These are phyloP conservation scores for Eucalyptus sp. DNA, from an alignment of 345 rosid species.

Conservation along the genomic window DNA sequence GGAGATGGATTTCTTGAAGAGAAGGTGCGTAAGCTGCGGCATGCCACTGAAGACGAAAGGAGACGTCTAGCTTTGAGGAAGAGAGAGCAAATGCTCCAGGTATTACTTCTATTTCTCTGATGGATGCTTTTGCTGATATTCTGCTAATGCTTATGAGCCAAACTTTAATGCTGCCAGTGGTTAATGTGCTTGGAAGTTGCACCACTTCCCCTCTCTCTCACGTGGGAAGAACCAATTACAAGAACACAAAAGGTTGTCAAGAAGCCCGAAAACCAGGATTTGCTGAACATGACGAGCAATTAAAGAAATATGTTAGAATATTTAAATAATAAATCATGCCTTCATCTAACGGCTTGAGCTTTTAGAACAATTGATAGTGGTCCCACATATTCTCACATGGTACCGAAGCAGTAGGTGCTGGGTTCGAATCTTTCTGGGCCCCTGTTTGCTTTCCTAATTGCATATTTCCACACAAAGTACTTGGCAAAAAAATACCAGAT, in stretches of 20 bases:
- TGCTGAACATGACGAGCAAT: background rate
- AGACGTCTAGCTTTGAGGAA: slow-evolving; percentile 77
- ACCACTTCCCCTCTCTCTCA: background rate
- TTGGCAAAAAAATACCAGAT: no score
- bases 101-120: slow-evolving; percentile 3
- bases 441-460: no score
- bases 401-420: no score
- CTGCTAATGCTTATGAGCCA: background rate
- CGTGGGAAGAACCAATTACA: background rate
- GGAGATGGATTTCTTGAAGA: slow-evolving; percentile 94
- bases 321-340: background rate
- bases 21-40: slow-evolving; percentile 61
- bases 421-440: no score
- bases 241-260: background rate
- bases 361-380: background rate
- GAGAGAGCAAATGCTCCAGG: slow-evolving; percentile 87
- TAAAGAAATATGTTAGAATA: background rate
- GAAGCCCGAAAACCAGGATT: background rate
- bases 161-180: background rate
- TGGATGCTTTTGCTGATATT: background rate
- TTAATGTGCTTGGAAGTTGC: background rate
- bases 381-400: background rate
- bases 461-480: no score
- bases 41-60: slow-evolving; percentile 93
- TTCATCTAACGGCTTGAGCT: background rate